These are phyloP conservation scores for Cephalotrichum gorgonifer DNA, from an alignment of 2,329 filamentous ascomycete species.

Conservation along the genomic window DNA sequence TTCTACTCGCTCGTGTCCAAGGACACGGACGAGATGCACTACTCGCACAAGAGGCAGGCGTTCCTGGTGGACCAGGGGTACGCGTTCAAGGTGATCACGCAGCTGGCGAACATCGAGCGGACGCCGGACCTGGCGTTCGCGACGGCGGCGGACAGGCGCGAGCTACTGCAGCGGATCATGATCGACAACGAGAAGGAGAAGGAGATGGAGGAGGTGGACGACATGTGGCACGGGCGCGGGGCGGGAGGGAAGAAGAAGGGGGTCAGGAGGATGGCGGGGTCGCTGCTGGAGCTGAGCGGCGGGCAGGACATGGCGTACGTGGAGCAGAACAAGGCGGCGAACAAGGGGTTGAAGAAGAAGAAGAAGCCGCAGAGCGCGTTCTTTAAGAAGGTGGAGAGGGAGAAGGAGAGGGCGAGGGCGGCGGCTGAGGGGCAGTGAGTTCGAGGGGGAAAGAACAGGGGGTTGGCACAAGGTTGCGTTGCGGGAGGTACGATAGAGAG, in stretches of 20 bases:
- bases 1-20: conserved; percentile 98
- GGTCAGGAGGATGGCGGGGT: conserved; percentile 72
- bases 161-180: conserved; percentile 80
- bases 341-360: conserved; percentile 30
- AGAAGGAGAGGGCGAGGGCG: conserved; percentile 17
- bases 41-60: conserved; percentile 90
- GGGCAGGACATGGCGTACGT: conserved; percentile 97
- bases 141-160: conserved; percentile 68
- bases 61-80: conserved; percentile 98
- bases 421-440: conserved; percentile 4
- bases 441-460: background rate
- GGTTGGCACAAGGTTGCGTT: background rate
- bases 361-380: conserved; percentile 28
- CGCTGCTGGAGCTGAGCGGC: conserved; percentile 74
- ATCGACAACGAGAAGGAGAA: conserved; percentile 59
- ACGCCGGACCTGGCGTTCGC: conserved; percentile 72
- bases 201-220: conserved; percentile 10
- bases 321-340: conserved; percentile 66
- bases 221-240: conserved; percentile 13
- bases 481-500: too few relatives aligned
- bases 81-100: conserved; percentile 97
- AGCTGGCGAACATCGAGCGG: conserved; percentile 81
- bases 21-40: conserved; percentile 96
- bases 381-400: conserved; percentile 31
- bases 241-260: conserved; percentile 36